Conservation (phyloP, 2,329 filamentous ascomycete genomes). For the Colletotrichum godetiae region DNA sequence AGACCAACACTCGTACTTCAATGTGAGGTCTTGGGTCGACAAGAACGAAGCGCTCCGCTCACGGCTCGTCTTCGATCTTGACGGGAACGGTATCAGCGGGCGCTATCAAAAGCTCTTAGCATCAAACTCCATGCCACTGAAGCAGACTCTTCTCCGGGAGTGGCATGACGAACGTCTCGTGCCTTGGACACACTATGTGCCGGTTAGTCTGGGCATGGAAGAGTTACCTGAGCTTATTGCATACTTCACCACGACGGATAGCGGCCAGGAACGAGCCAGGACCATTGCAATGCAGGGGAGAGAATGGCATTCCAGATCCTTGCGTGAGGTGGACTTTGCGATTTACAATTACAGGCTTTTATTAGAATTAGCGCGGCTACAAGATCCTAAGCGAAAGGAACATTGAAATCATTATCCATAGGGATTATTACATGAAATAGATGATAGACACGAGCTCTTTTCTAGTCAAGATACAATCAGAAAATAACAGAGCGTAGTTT, state of each 20-base stretch:
- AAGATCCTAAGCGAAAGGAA: slow-evolving; percentile 43
- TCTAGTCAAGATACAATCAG: no score
- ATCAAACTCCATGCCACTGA: slow-evolving; percentile 59
- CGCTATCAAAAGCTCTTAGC: slow-evolving; percentile 63
- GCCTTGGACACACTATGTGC: slow-evolving; percentile 69
- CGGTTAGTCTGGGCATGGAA: slow-evolving; percentile 59
- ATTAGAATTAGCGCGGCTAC: slow-evolving; percentile 63
- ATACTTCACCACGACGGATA: slow-evolving; percentile 55
- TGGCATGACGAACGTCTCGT: slow-evolving; percentile 69
- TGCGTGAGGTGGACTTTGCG: slow-evolving; percentile 69
- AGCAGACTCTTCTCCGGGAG: slow-evolving; percentile 63
- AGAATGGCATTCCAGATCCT: slow-evolving; percentile 63
- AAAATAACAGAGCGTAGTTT: no score
- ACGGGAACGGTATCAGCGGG: slow-evolving; percentile 67
- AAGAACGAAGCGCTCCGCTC: slow-evolving; percentile 51
- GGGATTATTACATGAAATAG: no score
- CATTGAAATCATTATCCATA: not conserved
- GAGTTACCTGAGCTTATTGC: slow-evolving; percentile 64
- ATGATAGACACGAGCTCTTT: no score
- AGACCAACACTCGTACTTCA: slow-evolving; percentile 48
- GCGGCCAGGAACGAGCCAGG: slow-evolving; percentile 59
- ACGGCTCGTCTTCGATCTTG: slow-evolving; percentile 61
- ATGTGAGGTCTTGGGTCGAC: slow-evolving; percentile 44
- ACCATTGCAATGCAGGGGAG: slow-evolving; percentile 65
- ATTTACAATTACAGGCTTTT: slow-evolving; percentile 71